phyloP scores from a whole-genome alignment of 139 green algal species.

The Yamagishiella unicocca region DNA sequence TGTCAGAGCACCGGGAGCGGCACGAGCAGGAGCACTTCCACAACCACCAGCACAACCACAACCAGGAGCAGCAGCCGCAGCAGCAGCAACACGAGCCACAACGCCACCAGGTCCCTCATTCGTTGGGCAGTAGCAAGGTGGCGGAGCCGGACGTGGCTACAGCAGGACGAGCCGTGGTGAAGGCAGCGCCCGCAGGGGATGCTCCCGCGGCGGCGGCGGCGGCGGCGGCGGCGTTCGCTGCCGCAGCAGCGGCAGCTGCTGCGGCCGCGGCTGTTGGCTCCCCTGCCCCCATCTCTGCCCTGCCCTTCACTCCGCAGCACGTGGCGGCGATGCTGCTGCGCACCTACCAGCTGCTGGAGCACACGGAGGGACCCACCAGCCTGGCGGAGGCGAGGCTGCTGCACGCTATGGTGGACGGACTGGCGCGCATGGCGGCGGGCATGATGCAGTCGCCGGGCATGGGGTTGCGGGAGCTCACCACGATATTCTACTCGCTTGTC shows the following conservation, averaged over 20 bases:
- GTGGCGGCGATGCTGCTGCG: constrained; percentile 27
- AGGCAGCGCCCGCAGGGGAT: background rate
- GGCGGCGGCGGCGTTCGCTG: background rate
- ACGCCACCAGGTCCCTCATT: too few relatives aligned
- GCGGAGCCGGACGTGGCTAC: too few relatives aligned
- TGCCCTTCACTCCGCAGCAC: constrained; percentile 42
- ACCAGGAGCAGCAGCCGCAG: background rate
- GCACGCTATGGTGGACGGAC: background rate
- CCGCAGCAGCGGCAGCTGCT: background rate
- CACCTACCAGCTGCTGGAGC: constrained; percentile 2
- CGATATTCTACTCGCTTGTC: constrained; percentile 17
- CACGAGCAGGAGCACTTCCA: background rate
- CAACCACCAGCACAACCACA: background rate
- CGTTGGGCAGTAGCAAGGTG: too few relatives aligned
- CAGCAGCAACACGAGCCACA: background rate
- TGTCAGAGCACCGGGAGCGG: constrained; percentile 4
- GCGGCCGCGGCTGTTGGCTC: background rate
- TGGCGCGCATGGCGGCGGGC: background rate
- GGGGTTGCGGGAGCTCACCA: constrained; percentile 24
- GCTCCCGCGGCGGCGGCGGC: background rate
- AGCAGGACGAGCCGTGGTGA: background rate
- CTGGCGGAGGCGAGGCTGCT: constrained; percentile 12
- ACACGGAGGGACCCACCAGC: background rate
- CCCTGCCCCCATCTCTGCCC: background rate
- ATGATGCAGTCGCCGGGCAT: constrained; percentile 27